A percentile compares a stretch with the other conserved stretches of the same genome.
These are phyloP conservation scores for Straminergon stramineum DNA, from an alignment of 225 moss, liverwort and hornwort genomes.

Conservation along the genomic window DNA sequence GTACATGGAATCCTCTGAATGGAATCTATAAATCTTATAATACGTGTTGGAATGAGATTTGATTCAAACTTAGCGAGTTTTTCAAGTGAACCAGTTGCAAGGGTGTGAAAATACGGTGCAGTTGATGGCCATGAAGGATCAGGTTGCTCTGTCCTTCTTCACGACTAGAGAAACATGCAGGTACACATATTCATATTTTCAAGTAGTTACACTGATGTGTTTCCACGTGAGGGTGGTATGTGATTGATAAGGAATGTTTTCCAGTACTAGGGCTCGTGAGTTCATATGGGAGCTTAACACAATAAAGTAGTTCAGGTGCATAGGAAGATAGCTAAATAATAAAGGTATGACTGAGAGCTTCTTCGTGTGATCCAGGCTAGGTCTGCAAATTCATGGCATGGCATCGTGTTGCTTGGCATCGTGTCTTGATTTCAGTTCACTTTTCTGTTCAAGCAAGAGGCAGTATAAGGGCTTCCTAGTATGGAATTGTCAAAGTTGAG, in stretches of 20 bases:
- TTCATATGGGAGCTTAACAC: background rate
- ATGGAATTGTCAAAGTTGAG: slow-evolving; percentile 71
- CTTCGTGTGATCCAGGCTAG: slow-evolving; percentile 16
- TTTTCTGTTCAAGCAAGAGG: slow-evolving; percentile 8
- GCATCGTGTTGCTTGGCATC: slow-evolving; percentile 12
- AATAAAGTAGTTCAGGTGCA: background rate
- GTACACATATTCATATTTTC: background rate
- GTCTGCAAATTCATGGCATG: slow-evolving; percentile 6
- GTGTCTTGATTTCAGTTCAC: background rate
- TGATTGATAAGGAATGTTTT: background rate
- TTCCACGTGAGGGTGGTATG: background rate
- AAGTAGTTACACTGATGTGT: background rate
- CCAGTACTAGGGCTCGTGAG: background rate
- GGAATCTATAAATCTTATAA: background rate
- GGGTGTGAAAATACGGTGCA: slow-evolving; percentile 6
- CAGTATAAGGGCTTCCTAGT: slow-evolving; percentile 12
- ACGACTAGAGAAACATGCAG: slow-evolving; percentile 12
- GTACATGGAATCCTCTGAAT: background rate
- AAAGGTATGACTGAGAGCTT: background rate
- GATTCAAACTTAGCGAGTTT: background rate
- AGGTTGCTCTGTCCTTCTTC: slow-evolving; percentile 8
- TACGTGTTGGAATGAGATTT: background rate
- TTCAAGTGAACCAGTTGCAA: slow-evolving; percentile 10
- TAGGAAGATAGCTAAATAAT: background rate
- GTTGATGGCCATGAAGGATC: slow-evolving; percentile 36